Evolutionary conservation across 345 rosid species (phyloP), one percentile per base, ranked within the genome.

Genomic region (Barbarea vulgaris): DNA sequence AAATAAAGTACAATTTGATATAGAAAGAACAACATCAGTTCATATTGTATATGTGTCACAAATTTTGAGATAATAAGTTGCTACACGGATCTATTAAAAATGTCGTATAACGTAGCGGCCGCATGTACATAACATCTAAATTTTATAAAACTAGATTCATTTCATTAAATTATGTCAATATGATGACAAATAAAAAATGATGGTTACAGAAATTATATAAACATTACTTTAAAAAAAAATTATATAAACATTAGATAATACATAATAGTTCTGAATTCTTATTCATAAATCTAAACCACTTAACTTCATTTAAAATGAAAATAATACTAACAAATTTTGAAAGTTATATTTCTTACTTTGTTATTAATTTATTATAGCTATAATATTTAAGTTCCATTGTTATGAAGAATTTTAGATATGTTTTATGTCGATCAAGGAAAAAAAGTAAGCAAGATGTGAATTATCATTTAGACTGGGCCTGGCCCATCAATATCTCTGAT

Each of bases 41-140:
- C 47, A 17, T 56, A 22, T 64, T 44, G 37, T 65, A 15, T 64
- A 65, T 56, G 59, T 74, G 72, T 56, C 72, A 25, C 39, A 33
- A 33, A 44, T 15, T 30, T 74, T 36, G 46, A 55, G 72, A 56
- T 74, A n/a, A 55, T 47, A 67, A 56, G 63, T 56, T 74, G 30
- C 41, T 14, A 65, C 78, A 65, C 78, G 72, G 72, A 66, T 65
- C 59, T 74, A 59, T 57, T 9, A 19, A 51, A 61, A 64, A 52
- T 37, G 19, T 31, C 9, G 53, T 19, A 17, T 51, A 27, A 72
- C 61, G 69, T 50, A 24, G 69, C 46, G 61, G 69, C 41, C 70
- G 62, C 70, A n/a, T n/a, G 37, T 63, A 52, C 70, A 52, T 63
- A 39, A 51, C 44, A 62, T 39, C 13, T 42, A 42, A 12, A 42